Conservation (phyloP, 495 filamentous ascomycete species). For the Aspergillus homomorphus region DNA sequence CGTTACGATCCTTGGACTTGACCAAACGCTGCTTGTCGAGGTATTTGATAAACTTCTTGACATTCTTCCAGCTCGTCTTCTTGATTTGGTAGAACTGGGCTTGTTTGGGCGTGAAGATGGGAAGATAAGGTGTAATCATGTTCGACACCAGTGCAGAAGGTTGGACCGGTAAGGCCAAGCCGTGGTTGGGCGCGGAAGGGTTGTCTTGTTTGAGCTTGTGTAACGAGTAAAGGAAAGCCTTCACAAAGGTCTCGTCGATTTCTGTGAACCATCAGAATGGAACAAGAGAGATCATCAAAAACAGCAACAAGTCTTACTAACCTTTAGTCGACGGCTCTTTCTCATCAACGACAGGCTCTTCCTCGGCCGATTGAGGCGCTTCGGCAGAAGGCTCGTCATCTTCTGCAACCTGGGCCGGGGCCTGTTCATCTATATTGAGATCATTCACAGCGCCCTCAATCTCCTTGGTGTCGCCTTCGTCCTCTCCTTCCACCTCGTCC, state of each 20-base stretch:
- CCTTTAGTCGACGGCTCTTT: slow-evolving; percentile 57
- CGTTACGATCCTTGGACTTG: slow-evolving; percentile 64
- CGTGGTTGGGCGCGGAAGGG: slow-evolving; percentile 45
- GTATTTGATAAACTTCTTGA: slow-evolving; percentile 70
- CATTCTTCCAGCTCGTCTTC: slow-evolving; percentile 73
- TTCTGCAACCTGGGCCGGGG: slow-evolving; percentile 26
- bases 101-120: slow-evolving; percentile 53
- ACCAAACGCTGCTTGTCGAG: slow-evolving; percentile 62
- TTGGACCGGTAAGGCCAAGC: slow-evolving; percentile 58
- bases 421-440: slow-evolving; percentile 36
- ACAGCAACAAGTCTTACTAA: slow-evolving; percentile 17
- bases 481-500: slow-evolving; percentile 34
- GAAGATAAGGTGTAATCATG: slow-evolving; percentile 66
- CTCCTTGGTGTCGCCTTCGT: slow-evolving; percentile 32
- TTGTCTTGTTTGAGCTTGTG: slow-evolving; percentile 54
- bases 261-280: slow-evolving; percentile 42
- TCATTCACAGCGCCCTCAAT: slow-evolving; percentile 41
- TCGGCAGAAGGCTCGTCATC: slow-evolving; percentile 27
- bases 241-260: slow-evolving; percentile 64
- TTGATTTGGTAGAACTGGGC: slow-evolving; percentile 64
- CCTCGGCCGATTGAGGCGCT: slow-evolving; percentile 13
- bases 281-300: slow-evolving; percentile 1
- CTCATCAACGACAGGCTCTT: slow-evolving; percentile 31
- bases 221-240: slow-evolving; percentile 66
- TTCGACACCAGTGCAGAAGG: slow-evolving; percentile 65